These are phyloP conservation scores for Groenewaldozyma auringiensis DNA, from an alignment of 1,139 yeast genomes.

Conservation along the genomic window DNA sequence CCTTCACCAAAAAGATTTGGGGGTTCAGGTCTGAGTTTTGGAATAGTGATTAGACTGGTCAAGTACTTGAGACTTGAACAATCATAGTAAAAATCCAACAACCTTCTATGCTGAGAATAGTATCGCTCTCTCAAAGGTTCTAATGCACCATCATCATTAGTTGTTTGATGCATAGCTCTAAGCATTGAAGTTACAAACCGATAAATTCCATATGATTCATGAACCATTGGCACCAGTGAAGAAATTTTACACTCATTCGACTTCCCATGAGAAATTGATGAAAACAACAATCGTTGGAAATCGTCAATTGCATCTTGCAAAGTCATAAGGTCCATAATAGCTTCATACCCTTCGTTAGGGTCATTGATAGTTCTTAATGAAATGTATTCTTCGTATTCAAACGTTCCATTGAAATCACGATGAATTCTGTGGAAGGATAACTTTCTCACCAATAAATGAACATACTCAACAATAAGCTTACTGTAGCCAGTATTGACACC, in stretches of 20 bases:
- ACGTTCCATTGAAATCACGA: slow-evolving; percentile 87
- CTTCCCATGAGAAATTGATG: slow-evolving; percentile 58
- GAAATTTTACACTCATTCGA: slow-evolving; percentile 76
- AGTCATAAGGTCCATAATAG: slow-evolving; percentile 76
- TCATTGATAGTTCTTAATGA: slow-evolving; percentile 83
- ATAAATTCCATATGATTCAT: slow-evolving; percentile 92
- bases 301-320: slow-evolving; percentile 81
- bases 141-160: slow-evolving; percentile 72
- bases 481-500: slow-evolving; percentile 46
- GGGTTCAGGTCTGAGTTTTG: slow-evolving; percentile 68
- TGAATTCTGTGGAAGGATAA: slow-evolving; percentile 78
- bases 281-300: slow-evolving; percentile 68
- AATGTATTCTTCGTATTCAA: slow-evolving; percentile 91
- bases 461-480: slow-evolving; percentile 70
- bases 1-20: slow-evolving; percentile 51
- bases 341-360: slow-evolving; percentile 93
- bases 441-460: slow-evolving; percentile 59
- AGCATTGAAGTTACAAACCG: slow-evolving; percentile 86
- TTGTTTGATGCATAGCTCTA: slow-evolving; percentile 73
- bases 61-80: slow-evolving; percentile 80
- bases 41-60: slow-evolving; percentile 78
- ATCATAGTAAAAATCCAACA: slow-evolving; percentile 83
- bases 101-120: slow-evolving; percentile 68
- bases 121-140: slow-evolving; percentile 68
- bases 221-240: slow-evolving; percentile 81